Evolutionary conservation across 1,284 basidiomycete species (phyloP), one percentile per base, ranked within the genome.

Genomic region (Malassezia psittaci): DNA sequence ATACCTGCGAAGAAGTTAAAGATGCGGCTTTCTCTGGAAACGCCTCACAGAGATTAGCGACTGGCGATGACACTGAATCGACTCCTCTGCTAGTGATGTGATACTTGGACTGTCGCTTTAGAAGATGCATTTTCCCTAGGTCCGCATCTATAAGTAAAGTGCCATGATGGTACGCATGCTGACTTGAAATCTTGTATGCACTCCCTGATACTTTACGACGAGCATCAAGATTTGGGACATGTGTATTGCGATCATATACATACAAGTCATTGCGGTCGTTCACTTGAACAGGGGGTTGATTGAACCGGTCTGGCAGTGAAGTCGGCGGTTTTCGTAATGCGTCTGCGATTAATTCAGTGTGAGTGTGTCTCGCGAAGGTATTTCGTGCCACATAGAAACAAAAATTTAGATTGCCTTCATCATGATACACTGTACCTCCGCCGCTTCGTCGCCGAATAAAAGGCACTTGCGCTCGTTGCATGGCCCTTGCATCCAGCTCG

Each of bases 341-440:
- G 10, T 82, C 78, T 5, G 87, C 79, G 29, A 94, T 80, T 32
- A 96, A 78, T 59, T 85, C 80, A 0, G 88, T 86, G 0, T 91
- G 93, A 11, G 79, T 81, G 34, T 82, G 79, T 37, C 91, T 81
- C 68, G 93, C 84, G 65, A 99, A 98, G 0, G 82, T 78, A 1
- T 80, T 73, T 7, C 90, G 81, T 0, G 91, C 85, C 12, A 93
- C 79, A 66, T 96, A 89, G 61, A 99, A 86, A 1, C 90, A 94
- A 76, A 90, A 96, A 75, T 98, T 98, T 2, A 89, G 90, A 75
- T 99, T 99, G 29, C 94, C 94, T 18, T 88, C 77, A 72, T 99
- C 94, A 90, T 96, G 73, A 52, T 90, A 99, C 3, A 98, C 94
- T 0, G 94, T 88, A 7, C 94, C 94, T n/a, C 94, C 94, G 11